Evolutionary conservation across 2,329 filamentous ascomycete species (phyloP), one percentile per base, ranked within the genome.

Genomic region (Nectriaceae sp.): DNA sequence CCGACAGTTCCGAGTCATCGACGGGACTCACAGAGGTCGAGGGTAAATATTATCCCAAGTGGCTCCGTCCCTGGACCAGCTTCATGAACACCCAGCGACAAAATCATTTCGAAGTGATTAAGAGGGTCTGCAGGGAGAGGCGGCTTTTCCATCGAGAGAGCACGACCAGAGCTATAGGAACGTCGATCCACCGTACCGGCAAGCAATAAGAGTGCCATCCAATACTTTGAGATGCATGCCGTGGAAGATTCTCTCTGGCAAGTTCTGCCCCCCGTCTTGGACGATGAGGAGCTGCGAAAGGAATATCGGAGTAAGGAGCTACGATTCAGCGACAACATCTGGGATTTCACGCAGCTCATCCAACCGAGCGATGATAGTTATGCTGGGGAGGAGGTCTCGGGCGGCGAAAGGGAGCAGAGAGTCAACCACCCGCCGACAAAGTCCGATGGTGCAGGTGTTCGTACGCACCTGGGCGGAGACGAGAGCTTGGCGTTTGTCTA

Each of bases 21-120:
- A 46, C 41, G 11, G 53, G 52, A 16, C 38, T 46, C 20, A 50
- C 50, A 5, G 51, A 42, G 36, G 56, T 57, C 26, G 49, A 55
- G 4, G 48, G 49, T 16, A 55, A 59, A 46, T 55, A 44, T 42
- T 59, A 59, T 38, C 56, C 56, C 10, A 52, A 42, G 44, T 49
- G 47, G 45, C 54, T 59, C 44, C 49, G 47, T 41, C 54, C 46
- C 31, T 59, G 54, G 56, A 41, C 19, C 24, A 21, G 42, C 21
- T 56, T 59, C 31, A 42, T 20, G 3, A 35, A 42, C n/a, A 31
- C 39, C 18, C 40, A 50, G 15, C 49, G 38, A 24, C 39, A 44
- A 40, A 40, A 40, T 16, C 48, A 57, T 15, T 57, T 55, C 35
- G 47, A 52, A 13, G 40, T 31, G 5, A 53, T 59, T 45, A 45